Base-by-base conservation (phyloP, 441 rosid genomes). In the Gossypium gossypioides region DNA sequence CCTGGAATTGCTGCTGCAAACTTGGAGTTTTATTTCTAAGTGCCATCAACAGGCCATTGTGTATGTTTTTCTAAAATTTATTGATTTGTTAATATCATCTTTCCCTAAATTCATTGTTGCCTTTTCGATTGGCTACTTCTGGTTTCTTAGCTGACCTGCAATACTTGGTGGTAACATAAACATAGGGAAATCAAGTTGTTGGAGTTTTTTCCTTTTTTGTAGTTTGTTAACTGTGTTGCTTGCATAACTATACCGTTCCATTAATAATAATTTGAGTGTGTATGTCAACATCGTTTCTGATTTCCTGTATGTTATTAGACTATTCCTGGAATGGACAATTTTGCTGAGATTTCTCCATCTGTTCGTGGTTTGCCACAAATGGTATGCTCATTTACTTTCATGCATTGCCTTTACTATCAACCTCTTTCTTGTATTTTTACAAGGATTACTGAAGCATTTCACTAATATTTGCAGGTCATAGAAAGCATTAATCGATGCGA, bases 401-500 rank as follows among this genome's bases (percentile, higher is more conserved):
- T 54, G 54, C 40, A 37, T 56, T 24, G 13, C 55, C 63, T 52
- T 71, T 29, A 22, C 19, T 61, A 40, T 18, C 72, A 16, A 44
- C 2, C 40, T 55, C 46, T 21, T 24, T 51, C 21, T 55, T 22
- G 2, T n/a, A 34, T 2, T 75, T n/a, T 55, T 68, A 4, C 51
- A 50, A 69, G 16, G 50, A 69, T 21, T 27, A 51, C 27, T 68
- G 64, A 37, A 56, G 54, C 29, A 44, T 72, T 71, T 67, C 32
- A 44, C 58, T 40, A 74, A 55, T 50, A 68, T 70, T 67, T 80
- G 76, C 91, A 93, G 99, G 98, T 91, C 72, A 81, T 91, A 80
- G 99, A 96, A 63, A 93, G 98, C 85, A 90, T 96, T 79, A 93
- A 88, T 80, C 90, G 75, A 83, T 93, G 97, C 72, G 99, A 96